Evolutionary conservation across 78 protist genomes (phyloP), one percentile per base, ranked within the genome.

Genomic region (Neovahlkampfia damariscottae): DNA sequence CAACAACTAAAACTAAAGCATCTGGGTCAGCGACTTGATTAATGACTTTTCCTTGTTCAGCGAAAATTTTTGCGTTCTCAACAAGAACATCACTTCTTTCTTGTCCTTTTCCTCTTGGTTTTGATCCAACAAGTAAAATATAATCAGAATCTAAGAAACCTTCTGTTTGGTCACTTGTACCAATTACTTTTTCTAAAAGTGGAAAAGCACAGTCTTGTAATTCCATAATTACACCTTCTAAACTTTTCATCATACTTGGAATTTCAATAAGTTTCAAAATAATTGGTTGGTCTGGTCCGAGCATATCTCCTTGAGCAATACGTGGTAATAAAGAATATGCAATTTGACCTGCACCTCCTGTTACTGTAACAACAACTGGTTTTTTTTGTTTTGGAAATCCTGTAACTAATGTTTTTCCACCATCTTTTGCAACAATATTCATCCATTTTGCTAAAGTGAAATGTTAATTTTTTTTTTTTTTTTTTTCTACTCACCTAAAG

Each of bases 281-380:
- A 41, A 95, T 83, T 0, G 71, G 84, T 79, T 84, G 85, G 27
- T 77, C 62, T 34, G 83, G 62, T n/a, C 95, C 95, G 41, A 90
- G 80, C 66, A 85, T 41, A 36, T 62, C 29, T 7, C 80, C 89
- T 28, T 81, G 38, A 58, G 92, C 89, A 67, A 91, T 68, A 76
- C n/a, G 27, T 81, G 72, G 71, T 66, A 86, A 38, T 6, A 94
- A 80, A 5, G 87, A 41, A 39, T 91, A 94, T 3, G 91, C 91
- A 30, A 94, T 90, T 70, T 88, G 90, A 6, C 97, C 97, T 6
- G 97, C 97, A 8, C 94, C 97, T 36, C 97, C 97, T 41, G 96
- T 91, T 27, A 94, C 85, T 28, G 69, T 30, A 0, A 94, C 93
- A 38, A 77, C 41, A 37, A 10, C 27, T 4, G 34, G 5, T 36